Conservation (phyloP, 306 rosid species). For the Lathyrus tuberosus region DNA sequence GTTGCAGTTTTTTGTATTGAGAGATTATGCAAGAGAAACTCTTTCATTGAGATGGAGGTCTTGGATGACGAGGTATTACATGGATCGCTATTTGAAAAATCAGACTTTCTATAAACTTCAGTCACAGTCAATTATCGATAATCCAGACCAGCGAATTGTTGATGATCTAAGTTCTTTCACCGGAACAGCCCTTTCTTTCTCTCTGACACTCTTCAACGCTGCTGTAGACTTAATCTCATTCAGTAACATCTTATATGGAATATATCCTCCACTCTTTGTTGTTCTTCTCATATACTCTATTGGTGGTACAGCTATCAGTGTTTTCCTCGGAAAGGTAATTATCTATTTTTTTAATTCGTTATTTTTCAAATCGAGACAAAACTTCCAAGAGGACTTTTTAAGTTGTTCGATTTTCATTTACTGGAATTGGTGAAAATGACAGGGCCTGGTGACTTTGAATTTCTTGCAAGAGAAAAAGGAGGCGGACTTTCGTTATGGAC, state of each 20-base stretch:
- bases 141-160: slow-evolving; percentile 95
- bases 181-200: slow-evolving; percentile 81
- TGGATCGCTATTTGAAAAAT: slow-evolving; percentile 83
- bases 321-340: slow-evolving; percentile 88
- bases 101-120: slow-evolving; percentile 91
- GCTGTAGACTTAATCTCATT: slow-evolving; percentile 87
- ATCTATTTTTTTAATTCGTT: slow-evolving; percentile 11
- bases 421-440: slow-evolving; percentile 36
- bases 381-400: slow-evolving; percentile 13
- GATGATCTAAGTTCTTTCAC: slow-evolving; percentile 95
- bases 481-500: slow-evolving; percentile 99
- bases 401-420: slow-evolving; percentile 13
- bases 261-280: slow-evolving; percentile 89
- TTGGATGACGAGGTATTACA: slow-evolving; percentile 98
- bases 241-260: slow-evolving; percentile 88
- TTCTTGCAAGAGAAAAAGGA: slow-evolving; percentile 99
- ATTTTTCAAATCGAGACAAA: slow-evolving; percentile 23
- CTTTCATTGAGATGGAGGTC: slow-evolving; percentile 97
- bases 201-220: slow-evolving; percentile 80
- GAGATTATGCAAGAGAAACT: slow-evolving; percentile 89
- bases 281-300: slow-evolving; percentile 85
- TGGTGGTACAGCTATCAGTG: slow-evolving; percentile 91
- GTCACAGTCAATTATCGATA: slow-evolving; percentile 91
- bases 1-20: slow-evolving; percentile 80
- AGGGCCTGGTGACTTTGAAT: slow-evolving; percentile 86